Evolutionary conservation across 352 stramenopile species (phyloP).

Genomic region (Pythium volutum): DNA sequence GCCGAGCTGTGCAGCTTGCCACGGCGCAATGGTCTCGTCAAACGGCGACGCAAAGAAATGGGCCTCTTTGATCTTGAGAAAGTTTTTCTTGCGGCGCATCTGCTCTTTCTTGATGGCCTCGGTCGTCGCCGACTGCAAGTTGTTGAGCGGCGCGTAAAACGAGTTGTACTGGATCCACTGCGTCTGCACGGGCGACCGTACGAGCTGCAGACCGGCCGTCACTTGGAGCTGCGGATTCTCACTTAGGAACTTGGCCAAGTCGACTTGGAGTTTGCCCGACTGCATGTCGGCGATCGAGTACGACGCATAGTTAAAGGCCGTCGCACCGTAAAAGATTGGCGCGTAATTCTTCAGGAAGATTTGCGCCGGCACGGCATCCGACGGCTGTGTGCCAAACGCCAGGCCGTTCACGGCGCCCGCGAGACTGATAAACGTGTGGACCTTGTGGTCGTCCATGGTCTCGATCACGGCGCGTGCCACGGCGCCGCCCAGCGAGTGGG

Average conservation of each 20-base stretch:
- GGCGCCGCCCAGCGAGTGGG: slow-evolving; percentile 41
- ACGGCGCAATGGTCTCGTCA: slow-evolving; percentile 41
- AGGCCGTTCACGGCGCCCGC: slow-evolving; percentile 46
- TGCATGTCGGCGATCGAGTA: slow-evolving; percentile 27
- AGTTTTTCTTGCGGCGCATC: slow-evolving; percentile 35
- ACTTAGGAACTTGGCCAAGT: slow-evolving; percentile 27
- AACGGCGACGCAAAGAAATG: slow-evolving; percentile 37
- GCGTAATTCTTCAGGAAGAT: slow-evolving; percentile 32
- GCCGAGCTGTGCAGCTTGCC: slow-evolving; percentile 32
- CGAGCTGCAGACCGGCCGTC: too few relatives aligned
- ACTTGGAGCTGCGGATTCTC: slow-evolving; percentile 26
- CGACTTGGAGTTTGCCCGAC: slow-evolving; percentile 32
- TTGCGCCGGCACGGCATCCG: slow-evolving; percentile 30
- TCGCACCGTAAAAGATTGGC: background rate
- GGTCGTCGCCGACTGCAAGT: slow-evolving; percentile 26
- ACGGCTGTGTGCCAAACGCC: slow-evolving; percentile 41
- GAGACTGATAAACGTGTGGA: slow-evolving; percentile 42
- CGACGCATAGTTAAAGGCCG: slow-evolving; percentile 29
- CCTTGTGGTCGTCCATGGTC: slow-evolving; percentile 53
- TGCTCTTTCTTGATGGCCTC: slow-evolving; percentile 10
- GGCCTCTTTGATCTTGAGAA: slow-evolving; percentile 18
- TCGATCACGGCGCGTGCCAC: slow-evolving; percentile 44
- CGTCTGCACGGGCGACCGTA: slow-evolving; percentile 28
- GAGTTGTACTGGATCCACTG: slow-evolving; percentile 30
- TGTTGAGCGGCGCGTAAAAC: slow-evolving; percentile 38